These are phyloP conservation scores for Pseudogymnoascus sp. DNA, from an alignment of 2,329 filamentous ascomycete species.

Conservation along the genomic window DNA sequence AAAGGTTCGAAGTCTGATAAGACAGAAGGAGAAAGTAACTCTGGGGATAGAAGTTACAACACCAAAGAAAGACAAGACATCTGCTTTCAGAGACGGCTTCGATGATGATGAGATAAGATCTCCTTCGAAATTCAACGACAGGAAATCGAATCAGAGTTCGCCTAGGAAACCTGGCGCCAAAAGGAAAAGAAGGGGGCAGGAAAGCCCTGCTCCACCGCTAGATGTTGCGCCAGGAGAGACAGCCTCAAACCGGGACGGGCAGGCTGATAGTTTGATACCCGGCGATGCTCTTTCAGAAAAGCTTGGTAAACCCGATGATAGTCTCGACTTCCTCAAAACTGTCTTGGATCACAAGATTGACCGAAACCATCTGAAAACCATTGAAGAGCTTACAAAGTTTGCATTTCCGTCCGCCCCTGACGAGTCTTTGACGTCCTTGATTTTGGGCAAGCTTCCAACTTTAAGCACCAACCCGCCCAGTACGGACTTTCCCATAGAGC, in stretches of 20 bases:
- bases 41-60: constrained; percentile 39
- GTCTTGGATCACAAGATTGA: constrained; percentile 30
- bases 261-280: constrained; percentile 21
- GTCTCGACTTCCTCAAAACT: constrained; percentile 34
- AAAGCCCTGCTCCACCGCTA: constrained; percentile 12
- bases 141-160: constrained; percentile 38
- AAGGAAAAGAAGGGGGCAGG: constrained; percentile 39
- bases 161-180: constrained; percentile 60
- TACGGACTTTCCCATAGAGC: constrained; percentile 52
- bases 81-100: constrained; percentile 67
- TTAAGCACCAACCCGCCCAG: constrained; percentile 46
- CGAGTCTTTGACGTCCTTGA: constrained; percentile 58
- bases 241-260: not conserved
- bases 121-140: constrained; percentile 36
- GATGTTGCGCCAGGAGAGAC: not conserved
- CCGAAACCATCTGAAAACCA: constrained; percentile 52
- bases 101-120: constrained; percentile 52
- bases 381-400: constrained; percentile 62
- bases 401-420: constrained; percentile 57
- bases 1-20: constrained; percentile 34
- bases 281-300: constrained; percentile 33
- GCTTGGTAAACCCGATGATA: constrained; percentile 36
- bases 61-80: constrained; percentile 55
- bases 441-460: constrained; percentile 60
- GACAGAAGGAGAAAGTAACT: constrained; percentile 41